phyloP scores from a whole-genome alignment of 1,284 basidiomycete species.

The Leccinum variabile region DNA sequence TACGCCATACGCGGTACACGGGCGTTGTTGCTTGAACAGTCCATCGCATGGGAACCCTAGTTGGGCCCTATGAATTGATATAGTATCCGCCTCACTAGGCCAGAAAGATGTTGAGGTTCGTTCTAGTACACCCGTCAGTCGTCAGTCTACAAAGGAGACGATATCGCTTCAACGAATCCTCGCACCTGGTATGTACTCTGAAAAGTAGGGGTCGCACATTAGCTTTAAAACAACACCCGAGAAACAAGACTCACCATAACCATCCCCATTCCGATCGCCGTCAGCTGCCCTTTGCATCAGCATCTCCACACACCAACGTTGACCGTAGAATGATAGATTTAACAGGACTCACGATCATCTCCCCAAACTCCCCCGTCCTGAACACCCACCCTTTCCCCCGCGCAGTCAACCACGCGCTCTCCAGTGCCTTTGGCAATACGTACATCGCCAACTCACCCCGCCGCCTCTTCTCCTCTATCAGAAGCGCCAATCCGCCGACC shows the following conservation, averaged over 20 bases:
- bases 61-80: constrained; percentile 94
- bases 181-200: constrained; percentile 53
- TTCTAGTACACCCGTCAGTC: constrained; percentile 53
- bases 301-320: neutral
- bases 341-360: constrained; percentile 54
- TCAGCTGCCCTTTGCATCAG: constrained; percentile 41
- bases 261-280: constrained; percentile 83
- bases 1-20: neutral
- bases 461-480: constrained; percentile 84
- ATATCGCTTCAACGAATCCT: neutral
- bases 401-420: constrained; percentile 84
- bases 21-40: neutral
- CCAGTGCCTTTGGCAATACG: constrained; percentile 88
- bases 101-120: constrained; percentile 85
- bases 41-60: constrained; percentile 31
- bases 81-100: constrained; percentile 81
- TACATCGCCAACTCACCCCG: constrained; percentile 92
- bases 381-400: constrained; percentile 79
- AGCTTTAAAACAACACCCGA: constrained; percentile 4
- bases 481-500: constrained; percentile 73
- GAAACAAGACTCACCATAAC: constrained; percentile 67
- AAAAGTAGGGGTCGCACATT: constrained; percentile 4
- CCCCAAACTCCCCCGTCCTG: constrained; percentile 68
- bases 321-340: neutral
- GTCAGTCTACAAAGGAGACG: neutral